phyloP scores from a whole-genome alignment of 495 filamentous ascomycete genomes.

The Aspergillus saccharolyticus region DNA sequence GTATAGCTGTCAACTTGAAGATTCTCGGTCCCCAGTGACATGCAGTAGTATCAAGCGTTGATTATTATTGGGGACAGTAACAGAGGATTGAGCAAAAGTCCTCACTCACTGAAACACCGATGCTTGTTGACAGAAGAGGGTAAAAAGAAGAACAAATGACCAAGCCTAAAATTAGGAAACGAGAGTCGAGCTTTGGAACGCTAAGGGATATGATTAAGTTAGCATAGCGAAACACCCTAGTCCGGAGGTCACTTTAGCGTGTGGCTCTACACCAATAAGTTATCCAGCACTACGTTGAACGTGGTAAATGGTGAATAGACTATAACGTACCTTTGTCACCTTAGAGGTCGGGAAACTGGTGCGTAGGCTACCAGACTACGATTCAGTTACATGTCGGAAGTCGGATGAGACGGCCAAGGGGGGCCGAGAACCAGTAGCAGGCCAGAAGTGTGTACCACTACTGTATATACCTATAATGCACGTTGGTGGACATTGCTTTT shows the following conservation, averaged over 20 bases:
- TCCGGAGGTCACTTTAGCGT: neutral
- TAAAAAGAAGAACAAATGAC: slow-evolving; percentile 5
- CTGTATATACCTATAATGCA: no score
- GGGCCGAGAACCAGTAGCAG: neutral
- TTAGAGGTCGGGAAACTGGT: neutral
- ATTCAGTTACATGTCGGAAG: neutral
- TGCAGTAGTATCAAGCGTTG: no score
- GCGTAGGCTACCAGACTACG: neutral
- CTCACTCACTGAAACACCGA: neutral
- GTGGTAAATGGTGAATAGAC: neutral
- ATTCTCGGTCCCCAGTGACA: no score
- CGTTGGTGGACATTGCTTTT: neutral
- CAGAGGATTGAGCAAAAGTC: neutral
- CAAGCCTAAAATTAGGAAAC: neutral
- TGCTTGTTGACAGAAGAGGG: neutral
- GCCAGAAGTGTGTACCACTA: neutral
- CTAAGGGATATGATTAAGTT: neutral
- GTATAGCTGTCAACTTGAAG: neutral
- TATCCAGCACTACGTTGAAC: neutral
- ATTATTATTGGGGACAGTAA: no score
- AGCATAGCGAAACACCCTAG: neutral
- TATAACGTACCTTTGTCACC: neutral
- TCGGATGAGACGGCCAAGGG: neutral
- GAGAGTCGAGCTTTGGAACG: neutral
- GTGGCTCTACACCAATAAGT: neutral